phyloP scores from a whole-genome alignment of 495 filamentous ascomycete species.

The Geoglossum glabrum region DNA sequence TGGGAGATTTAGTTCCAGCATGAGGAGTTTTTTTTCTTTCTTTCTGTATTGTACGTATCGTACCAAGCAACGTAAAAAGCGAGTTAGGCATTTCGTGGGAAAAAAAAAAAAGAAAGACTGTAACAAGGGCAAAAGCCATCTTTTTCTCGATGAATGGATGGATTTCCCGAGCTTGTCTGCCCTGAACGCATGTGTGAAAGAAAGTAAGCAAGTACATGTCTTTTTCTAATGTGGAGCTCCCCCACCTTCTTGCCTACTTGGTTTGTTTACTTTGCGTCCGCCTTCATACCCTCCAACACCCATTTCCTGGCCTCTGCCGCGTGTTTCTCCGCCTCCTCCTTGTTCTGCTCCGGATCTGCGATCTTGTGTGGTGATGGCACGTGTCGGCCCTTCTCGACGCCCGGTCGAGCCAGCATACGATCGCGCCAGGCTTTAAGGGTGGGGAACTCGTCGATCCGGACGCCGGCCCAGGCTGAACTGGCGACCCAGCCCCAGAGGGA shows the following conservation, averaged over 20 bases:
- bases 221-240: too few species aligned
- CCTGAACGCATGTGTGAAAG: too few species aligned
- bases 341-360: background rate
- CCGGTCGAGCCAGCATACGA: constrained; percentile 41
- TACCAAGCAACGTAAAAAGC: too few species aligned
- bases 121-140: too few species aligned
- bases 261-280: background rate
- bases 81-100: too few species aligned
- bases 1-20: too few species aligned
- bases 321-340: background rate
- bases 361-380: constrained; percentile 31
- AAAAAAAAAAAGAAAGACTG: too few species aligned
- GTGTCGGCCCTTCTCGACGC: constrained; percentile 56
- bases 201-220: too few species aligned
- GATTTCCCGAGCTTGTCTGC: too few species aligned
- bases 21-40: too few species aligned
- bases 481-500: constrained; percentile 61
- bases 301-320: constrained; percentile 1
- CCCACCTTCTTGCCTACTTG: background rate
- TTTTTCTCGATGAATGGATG: too few species aligned
- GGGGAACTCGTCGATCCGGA: constrained; percentile 58
- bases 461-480: constrained; percentile 42
- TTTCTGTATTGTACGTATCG: too few species aligned
- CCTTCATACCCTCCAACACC: background rate
- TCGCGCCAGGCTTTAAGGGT: constrained; percentile 44